A percentile compares a stretch with the other conserved stretches of the same genome.
These are phyloP conservation scores for Lentinula boryana DNA, from an alignment of 768 basidiomycete species.

Conservation along the genomic window DNA sequence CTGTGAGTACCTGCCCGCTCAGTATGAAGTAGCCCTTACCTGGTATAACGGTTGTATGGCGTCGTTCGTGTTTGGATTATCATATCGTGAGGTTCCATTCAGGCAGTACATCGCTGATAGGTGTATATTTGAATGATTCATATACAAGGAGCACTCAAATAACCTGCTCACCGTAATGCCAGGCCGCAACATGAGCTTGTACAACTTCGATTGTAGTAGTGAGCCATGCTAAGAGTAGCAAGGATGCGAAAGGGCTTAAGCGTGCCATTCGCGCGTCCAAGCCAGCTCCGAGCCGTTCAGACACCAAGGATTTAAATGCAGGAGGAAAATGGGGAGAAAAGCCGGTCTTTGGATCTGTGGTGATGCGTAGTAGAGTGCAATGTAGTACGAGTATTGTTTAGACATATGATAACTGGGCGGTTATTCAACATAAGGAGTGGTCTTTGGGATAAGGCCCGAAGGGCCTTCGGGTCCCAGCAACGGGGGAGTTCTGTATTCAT, in stretches of 20 bases:
- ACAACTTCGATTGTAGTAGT: neutral
- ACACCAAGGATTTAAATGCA: too few relatives aligned
- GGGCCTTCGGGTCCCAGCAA: too few relatives aligned
- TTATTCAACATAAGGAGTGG: too few relatives aligned
- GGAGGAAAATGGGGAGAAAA: too few relatives aligned
- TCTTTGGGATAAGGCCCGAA: too few relatives aligned
- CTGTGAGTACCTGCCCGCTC: neutral
- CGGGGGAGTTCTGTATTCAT: too few relatives aligned
- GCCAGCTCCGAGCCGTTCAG: too few relatives aligned
- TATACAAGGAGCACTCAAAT: neutral
- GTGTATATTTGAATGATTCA: neutral
- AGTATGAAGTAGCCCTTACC: conserved; percentile 11
- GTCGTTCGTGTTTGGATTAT: conserved; percentile 24
- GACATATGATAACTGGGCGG: too few relatives aligned
- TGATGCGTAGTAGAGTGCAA: too few relatives aligned
- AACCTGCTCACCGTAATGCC: conserved; percentile 4
- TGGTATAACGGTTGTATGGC: conserved; percentile 28
- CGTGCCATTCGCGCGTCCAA: neutral
- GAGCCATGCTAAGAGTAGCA: neutral
- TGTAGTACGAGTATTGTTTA: too few relatives aligned
- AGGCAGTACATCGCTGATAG: conserved; percentile 10
- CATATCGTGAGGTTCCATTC: conserved; percentile 16
- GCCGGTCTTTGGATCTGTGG: too few relatives aligned
- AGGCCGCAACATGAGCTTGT: conserved; percentile 8
- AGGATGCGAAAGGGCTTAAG: neutral